phyloP scores from a whole-genome alignment of 495 filamentous ascomycete genomes.

The Aspergillus olivimuriae region DNA sequence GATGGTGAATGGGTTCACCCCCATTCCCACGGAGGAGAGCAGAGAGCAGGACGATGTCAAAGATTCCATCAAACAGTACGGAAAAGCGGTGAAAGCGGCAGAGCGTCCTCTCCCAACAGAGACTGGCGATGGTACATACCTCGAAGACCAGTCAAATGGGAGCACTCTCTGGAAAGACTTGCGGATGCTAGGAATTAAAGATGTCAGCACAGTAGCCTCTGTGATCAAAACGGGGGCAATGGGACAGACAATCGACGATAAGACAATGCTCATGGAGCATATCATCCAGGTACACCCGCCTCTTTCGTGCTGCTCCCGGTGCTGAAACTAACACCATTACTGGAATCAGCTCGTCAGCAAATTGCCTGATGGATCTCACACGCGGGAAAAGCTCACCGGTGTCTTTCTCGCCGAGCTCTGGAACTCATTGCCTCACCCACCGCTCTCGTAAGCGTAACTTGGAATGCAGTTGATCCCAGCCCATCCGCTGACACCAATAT shows the following conservation, averaged over 20 bases:
- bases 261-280: constrained; percentile 1
- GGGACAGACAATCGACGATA: constrained; percentile 17
- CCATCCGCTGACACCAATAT: no score
- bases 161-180: constrained; percentile 48
- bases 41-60: neutral
- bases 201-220: constrained; percentile 29
- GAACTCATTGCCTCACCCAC: constrained; percentile 56
- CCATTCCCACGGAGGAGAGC: neutral
- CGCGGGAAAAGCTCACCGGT: constrained; percentile 42
- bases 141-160: constrained; percentile 17
- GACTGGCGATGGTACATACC: constrained; percentile 45
- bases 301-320: neutral
- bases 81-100: constrained; percentile 43
- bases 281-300: neutral
- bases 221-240: constrained; percentile 14
- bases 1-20: neutral
- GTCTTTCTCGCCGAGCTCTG: constrained; percentile 50
- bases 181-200: constrained; percentile 42
- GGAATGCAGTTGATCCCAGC: no score
- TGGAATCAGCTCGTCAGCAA: neutral
- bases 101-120: constrained; percentile 50
- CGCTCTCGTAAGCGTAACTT: constrained; percentile 39
- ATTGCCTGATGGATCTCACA: constrained; percentile 37
- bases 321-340: neutral
- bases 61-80: neutral